Conservation (phyloP, 2,329 filamentous ascomycete species). For the Ceratocystis smalleyi region DNA sequence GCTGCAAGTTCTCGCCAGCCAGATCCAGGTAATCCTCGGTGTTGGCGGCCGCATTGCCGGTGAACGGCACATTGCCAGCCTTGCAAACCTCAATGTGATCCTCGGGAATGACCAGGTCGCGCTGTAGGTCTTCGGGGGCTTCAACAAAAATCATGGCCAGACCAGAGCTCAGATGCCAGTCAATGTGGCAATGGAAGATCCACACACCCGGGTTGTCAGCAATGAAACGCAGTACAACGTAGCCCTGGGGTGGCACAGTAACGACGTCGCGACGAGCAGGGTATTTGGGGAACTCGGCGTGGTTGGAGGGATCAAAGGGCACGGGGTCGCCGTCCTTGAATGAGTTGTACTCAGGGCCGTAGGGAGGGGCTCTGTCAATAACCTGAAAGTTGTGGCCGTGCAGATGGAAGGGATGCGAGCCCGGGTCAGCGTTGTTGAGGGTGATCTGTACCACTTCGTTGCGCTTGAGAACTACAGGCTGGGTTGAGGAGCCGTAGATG, state of each 20-base stretch:
- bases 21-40: constrained; percentile 37
- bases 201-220: constrained; percentile 33
- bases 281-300: constrained; percentile 24
- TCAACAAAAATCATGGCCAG: constrained; percentile 25
- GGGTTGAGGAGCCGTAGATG: constrained; percentile 37
- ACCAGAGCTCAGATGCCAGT: constrained; percentile 36
- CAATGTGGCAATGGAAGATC: constrained; percentile 35
- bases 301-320: constrained; percentile 26
- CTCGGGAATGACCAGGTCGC: constrained; percentile 37
- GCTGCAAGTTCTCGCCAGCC: constrained; percentile 32
- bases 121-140: constrained; percentile 30
- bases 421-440: constrained; percentile 41
- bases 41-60: constrained; percentile 47
- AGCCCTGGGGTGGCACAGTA: constrained; percentile 31
- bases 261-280: constrained; percentile 35
- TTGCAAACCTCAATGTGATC: constrained; percentile 30
- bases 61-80: constrained; percentile 27
- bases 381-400: constrained; percentile 47
- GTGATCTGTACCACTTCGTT: constrained; percentile 40
- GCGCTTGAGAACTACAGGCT: constrained; percentile 39
- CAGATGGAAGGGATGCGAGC: constrained; percentile 49
- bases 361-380: constrained; percentile 20
- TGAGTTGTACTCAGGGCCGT: constrained; percentile 14
- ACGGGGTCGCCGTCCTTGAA: constrained; percentile 19
- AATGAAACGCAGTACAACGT: constrained; percentile 32